These are phyloP conservation scores for Rhododendron simsii DNA, from an alignment of 148 eudicot species.

Conservation along the genomic window DNA sequence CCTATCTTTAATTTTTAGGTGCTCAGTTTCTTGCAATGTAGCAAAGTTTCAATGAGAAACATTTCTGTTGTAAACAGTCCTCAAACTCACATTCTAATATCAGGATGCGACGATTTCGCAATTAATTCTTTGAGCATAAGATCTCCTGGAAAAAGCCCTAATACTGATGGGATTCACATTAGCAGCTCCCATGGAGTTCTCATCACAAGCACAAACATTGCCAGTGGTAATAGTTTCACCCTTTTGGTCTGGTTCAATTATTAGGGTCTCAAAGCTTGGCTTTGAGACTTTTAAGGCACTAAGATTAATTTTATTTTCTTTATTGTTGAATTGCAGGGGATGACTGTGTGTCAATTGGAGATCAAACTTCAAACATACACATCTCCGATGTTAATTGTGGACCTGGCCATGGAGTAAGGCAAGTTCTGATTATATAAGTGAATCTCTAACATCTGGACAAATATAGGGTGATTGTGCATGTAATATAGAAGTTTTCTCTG, in stretches of 20 bases:
- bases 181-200: constrained; percentile 9
- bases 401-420: constrained; percentile 26
- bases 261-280: neutral
- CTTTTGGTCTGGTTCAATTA: neutral
- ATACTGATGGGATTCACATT: constrained; percentile 25
- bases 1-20: constrained; percentile 6
- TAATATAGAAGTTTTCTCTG: neutral
- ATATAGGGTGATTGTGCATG: neutral
- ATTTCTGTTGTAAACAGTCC: constrained; percentile 17
- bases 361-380: constrained; percentile 5
- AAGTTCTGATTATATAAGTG: neutral
- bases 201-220: constrained; percentile 12
- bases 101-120: neutral
- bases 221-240: constrained; percentile 10
- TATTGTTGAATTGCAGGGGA: constrained; percentile 9
- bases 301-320: neutral
- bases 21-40: constrained; percentile 12
- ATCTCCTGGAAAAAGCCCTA: constrained; percentile 19
- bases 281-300: neutral
- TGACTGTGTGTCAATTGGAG: constrained; percentile 22
- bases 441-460: neutral
- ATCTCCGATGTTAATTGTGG: constrained; percentile 16
- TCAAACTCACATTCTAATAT: constrained; percentile 20
- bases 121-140: constrained; percentile 3
- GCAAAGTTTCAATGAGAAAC: constrained; percentile 4